Conservation (phyloP, 192 early-diverging fungal species). For the Spizellomyces punctatus region DNA sequence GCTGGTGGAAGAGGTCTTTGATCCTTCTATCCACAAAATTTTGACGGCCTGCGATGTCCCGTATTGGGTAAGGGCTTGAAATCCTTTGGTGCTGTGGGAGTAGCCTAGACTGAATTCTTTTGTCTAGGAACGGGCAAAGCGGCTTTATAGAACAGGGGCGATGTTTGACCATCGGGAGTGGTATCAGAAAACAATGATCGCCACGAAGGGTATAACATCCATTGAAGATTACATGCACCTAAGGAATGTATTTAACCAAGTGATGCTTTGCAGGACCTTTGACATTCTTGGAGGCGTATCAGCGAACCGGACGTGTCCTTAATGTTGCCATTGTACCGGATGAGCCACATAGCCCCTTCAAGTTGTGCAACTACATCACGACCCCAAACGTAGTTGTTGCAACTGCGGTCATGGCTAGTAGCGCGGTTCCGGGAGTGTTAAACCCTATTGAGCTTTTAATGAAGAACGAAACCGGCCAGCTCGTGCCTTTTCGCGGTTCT, state of each 20-base stretch:
- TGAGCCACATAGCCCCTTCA: constrained; percentile 73
- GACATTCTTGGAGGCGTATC: constrained; percentile 92
- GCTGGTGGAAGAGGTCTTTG: constrained; percentile 52
- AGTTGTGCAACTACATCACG: constrained; percentile 87
- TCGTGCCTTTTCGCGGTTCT: constrained; percentile 74
- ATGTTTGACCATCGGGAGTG: constrained; percentile 39
- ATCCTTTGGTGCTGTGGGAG: background rate
- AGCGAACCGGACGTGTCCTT: constrained; percentile 81
- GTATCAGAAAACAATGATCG: constrained; percentile 30
- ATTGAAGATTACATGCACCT: no score
- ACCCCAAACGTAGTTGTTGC: constrained; percentile 77
- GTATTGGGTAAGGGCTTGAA: constrained; percentile 1
- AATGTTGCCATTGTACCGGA: constrained; percentile 81
- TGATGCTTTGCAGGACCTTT: constrained; percentile 56
- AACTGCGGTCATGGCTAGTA: constrained; percentile 85
- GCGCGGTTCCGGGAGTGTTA: constrained; percentile 82
- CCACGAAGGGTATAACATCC: constrained; percentile 30
- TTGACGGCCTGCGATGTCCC: constrained; percentile 59
- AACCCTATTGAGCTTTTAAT: constrained; percentile 80
- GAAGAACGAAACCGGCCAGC: constrained; percentile 61
- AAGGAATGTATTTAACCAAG: no score
- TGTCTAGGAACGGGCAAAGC: constrained; percentile 27
- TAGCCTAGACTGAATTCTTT: background rate
- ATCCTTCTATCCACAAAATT: constrained; percentile 49
- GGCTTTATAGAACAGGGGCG: constrained; percentile 36